Evolutionary conservation across 2,329 filamentous ascomycete species (phyloP), one percentile per base, ranked within the genome.

Genomic region (Aspergillus amoenus): DNA sequence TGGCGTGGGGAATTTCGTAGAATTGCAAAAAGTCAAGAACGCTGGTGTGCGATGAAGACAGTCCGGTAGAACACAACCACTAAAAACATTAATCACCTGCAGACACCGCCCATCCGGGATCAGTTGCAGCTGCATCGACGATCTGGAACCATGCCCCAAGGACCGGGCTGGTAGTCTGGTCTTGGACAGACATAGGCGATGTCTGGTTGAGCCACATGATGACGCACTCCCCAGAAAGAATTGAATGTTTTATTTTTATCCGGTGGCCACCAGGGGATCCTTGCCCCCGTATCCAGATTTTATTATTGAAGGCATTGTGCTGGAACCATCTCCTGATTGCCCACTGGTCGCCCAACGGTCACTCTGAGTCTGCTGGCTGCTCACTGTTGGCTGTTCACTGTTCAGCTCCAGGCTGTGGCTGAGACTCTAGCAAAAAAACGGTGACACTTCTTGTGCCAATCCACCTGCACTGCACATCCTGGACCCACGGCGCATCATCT

Each of bases 401-500:
- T 11, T n/a, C 18, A n/a, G 40, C 17, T 42, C 7, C 5, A 12
- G 24, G 17, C 22, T 32, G 34, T 52, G 50, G 50, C 42, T 45
- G 42, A 44, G 41, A 27, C 18, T 39, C 17, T 51, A 11, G 39
- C 48, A 22, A 50, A 41, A 55, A 46, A 42, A 57, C 22, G 43
- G 43, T 45, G 43, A 27, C 53, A 43, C 47, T 22, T 32, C 46
- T 30, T 51, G 53, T 30, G 2, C 27, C 27, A 27, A 30, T 30
- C 27, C 37, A n/a, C 17, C 37, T 40, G 37, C 37, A 40, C 15
- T 8, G 37, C 37, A n/a, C 17, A 40, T 17, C 18, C 21, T 13
- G 34, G 50, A 58, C 56, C 56, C 56, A 58, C 51, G 32, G 48
- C 30, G 27, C 18, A 53, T n/a, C 46, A 53, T 51, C 45, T 46